A percentile compares a stretch with the other conserved stretches of the same genome.
Conservation (phyloP, 306 rosid species). For the Sphenostylis stenocarpa region DNA sequence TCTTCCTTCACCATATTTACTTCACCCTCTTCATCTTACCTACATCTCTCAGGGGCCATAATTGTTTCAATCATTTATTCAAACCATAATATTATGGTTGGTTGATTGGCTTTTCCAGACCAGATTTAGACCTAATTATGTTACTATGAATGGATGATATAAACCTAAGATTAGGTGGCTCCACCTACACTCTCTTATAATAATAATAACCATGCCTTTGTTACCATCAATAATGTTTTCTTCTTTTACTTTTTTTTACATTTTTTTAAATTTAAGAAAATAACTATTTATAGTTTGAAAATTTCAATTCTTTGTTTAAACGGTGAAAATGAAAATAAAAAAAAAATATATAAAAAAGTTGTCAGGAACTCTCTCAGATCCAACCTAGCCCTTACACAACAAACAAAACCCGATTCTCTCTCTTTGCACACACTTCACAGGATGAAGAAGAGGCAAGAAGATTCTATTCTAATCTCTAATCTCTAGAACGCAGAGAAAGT, state of each 20-base stretch:
- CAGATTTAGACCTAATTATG: constrained; percentile 26
- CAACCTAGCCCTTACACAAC: too few species aligned
- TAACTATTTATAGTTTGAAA: too few species aligned
- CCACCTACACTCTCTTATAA: too few species aligned
- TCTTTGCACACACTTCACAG: constrained; percentile 22
- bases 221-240: too few species aligned
- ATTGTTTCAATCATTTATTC: too few species aligned
- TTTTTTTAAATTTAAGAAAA: too few species aligned
- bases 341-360: too few species aligned
- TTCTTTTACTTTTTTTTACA: too few species aligned
- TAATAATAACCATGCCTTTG: too few species aligned
- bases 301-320: too few species aligned
- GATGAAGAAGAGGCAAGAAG: constrained; percentile 66
- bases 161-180: constrained; percentile 25
- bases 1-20: not conserved
- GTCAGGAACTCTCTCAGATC: too few species aligned
- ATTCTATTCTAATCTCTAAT: constrained; percentile 86
- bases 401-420: not conserved
- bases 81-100: not conserved
- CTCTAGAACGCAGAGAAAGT: constrained; percentile 65
- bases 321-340: too few species aligned
- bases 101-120: constrained; percentile 24
- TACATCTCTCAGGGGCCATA: not conserved
- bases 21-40: not conserved
- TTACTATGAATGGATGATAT: constrained; percentile 15